phyloP scores from a whole-genome alignment of 148 eudicot genomes.

The Euryodendron excelsum region DNA sequence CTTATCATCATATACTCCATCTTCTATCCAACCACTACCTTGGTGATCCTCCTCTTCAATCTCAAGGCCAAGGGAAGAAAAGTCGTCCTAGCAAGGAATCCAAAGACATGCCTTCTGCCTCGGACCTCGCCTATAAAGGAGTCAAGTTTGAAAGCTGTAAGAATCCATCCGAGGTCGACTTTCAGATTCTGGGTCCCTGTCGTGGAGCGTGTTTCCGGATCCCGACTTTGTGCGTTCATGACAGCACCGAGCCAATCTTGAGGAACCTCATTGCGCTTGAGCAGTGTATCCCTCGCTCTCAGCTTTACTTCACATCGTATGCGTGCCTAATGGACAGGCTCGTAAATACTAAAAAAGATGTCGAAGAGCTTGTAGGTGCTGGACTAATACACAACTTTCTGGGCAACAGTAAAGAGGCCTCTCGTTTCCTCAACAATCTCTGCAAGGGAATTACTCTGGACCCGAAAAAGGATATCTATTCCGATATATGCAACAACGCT shows the following conservation, averaged over 20 bases:
- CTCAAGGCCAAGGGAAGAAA: too few relatives aligned
- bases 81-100: too few relatives aligned
- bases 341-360: neutral
- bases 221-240: neutral
- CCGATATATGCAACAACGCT: too few relatives aligned
- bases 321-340: neutral
- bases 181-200: too few relatives aligned
- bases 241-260: neutral
- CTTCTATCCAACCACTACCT: neutral
- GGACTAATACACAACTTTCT: neutral
- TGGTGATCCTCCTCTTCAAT: too few relatives aligned
- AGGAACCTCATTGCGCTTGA: neutral
- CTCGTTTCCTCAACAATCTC: neutral
- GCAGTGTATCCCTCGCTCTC: neutral
- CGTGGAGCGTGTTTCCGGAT: neutral
- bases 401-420: neutral
- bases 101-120: neutral
- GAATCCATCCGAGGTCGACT: too few relatives aligned
- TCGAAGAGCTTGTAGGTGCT: neutral
- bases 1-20: neutral
- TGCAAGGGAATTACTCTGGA: neutral
- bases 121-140: neutral
- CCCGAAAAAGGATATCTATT: neutral
- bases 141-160: neutral
- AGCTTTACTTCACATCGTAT: neutral